These are phyloP conservation scores for Wickerhamomyces sp. DNA, from an alignment of 1,139 yeast genomes.

Conservation along the genomic window DNA sequence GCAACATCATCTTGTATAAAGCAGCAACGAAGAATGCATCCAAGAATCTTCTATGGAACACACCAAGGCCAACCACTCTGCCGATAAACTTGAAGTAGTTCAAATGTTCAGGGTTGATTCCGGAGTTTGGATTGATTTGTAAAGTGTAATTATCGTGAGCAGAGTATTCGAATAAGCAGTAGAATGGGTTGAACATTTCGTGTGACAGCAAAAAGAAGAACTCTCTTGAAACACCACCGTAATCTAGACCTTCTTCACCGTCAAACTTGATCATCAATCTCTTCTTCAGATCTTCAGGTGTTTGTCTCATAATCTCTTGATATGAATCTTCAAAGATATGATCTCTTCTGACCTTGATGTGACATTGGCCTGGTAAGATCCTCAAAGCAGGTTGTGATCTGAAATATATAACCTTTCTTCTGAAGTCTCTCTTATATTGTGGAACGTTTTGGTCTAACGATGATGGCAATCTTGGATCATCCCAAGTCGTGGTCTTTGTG, in stretches of 20 bases:
- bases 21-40: slow-evolving; percentile 99
- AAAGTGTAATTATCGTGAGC: slow-evolving; percentile 97
- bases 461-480: slow-evolving; percentile 97
- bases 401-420: slow-evolving; percentile 95
- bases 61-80: slow-evolving; percentile 95
- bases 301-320: slow-evolving; percentile 97
- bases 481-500: slow-evolving; percentile 99
- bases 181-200: slow-evolving; percentile 98
- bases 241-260: slow-evolving; percentile 98
- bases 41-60: slow-evolving; percentile 94
- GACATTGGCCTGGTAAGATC: slow-evolving; percentile 97
- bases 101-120: slow-evolving; percentile 95
- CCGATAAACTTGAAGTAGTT: slow-evolving; percentile 98
- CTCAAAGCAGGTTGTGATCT: slow-evolving; percentile 97
- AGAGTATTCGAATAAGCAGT: slow-evolving; percentile 93
- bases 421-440: slow-evolving; percentile 96
- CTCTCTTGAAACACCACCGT: slow-evolving; percentile 98
- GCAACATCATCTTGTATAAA: slow-evolving; percentile 94
- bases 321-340: slow-evolving; percentile 96
- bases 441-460: slow-evolving; percentile 97
- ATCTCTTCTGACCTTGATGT: slow-evolving; percentile 94
- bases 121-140: slow-evolving; percentile 97
- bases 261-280: slow-evolving; percentile 96
- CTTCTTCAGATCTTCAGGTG: slow-evolving; percentile 96
- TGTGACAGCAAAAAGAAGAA: slow-evolving; percentile 93